Evolutionary conservation across 257 asterid species (phyloP).

Genomic region (Solanum tarijense): DNA sequence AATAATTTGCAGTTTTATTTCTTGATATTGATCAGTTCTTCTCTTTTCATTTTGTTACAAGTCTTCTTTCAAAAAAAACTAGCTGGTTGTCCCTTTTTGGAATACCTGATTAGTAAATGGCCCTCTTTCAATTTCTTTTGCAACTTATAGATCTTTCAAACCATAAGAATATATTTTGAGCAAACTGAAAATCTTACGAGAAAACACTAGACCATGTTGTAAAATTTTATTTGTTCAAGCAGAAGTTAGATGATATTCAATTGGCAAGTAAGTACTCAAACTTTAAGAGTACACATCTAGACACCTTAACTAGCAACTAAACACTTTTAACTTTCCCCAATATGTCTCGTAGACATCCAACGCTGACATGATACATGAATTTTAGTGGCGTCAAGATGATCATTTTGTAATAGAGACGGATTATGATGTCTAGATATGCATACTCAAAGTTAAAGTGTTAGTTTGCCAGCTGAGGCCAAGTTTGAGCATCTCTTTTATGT

Average conservation of each 20-base stretch:
- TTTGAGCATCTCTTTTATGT: background rate
- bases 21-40: background rate
- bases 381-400: background rate
- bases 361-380: rapidly evolving
- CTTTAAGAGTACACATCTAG: background rate
- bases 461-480: background rate
- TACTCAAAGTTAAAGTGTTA: background rate
- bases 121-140: background rate
- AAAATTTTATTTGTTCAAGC: background rate
- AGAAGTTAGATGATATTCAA: background rate
- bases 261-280: too few relatives aligned
- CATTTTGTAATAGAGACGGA: background rate
- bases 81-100: background rate
- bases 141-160: background rate
- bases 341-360: background rate
- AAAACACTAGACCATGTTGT: background rate
- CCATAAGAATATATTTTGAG: background rate
- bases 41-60: background rate
- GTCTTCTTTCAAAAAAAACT: background rate
- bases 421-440: background rate
- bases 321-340: background rate
- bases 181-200: background rate
- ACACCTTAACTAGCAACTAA: background rate
- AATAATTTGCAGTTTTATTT: background rate
- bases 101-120: background rate